These are phyloP conservation scores for Pachysolen tannophilus DNA, from an alignment of 805 yeast genomes.

Conservation along the genomic window DNA sequence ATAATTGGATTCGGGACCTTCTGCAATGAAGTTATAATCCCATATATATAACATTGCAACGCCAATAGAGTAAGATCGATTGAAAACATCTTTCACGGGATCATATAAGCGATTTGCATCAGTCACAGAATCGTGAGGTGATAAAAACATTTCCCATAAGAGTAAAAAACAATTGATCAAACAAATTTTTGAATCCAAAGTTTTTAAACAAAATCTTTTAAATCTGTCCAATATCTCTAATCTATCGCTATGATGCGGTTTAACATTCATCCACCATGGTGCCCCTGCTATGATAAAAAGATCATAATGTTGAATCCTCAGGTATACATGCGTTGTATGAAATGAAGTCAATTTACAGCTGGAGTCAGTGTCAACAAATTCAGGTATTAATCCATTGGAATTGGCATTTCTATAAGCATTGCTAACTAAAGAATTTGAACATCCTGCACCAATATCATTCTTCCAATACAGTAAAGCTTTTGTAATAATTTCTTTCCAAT, in stretches of 20 bases:
- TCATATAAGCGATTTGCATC: constrained; percentile 38
- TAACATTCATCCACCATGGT: constrained; percentile 70
- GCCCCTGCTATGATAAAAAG: constrained; percentile 76
- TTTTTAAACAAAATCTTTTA: constrained; percentile 43
- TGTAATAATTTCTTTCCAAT: constrained; percentile 67
- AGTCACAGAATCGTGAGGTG: constrained; percentile 36
- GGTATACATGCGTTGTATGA: constrained; percentile 65
- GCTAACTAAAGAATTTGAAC: constrained; percentile 20
- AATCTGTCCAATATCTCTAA: constrained; percentile 35
- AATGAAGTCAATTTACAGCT: constrained; percentile 60
- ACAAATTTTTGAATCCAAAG: constrained; percentile 40
- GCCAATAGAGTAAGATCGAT: constrained; percentile 33
- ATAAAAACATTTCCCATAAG: constrained; percentile 52
- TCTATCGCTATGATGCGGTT: constrained; percentile 43
- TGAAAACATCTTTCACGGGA: constrained; percentile 43
- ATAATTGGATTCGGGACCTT: constrained; percentile 36
- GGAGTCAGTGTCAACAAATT: constrained; percentile 28
- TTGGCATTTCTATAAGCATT: neutral
- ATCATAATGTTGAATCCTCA: constrained; percentile 71
- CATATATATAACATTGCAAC: constrained; percentile 38
- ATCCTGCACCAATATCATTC: constrained; percentile 29
- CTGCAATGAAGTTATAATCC: constrained; percentile 39
- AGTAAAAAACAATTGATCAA: constrained; percentile 55
- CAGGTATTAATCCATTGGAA: constrained; percentile 13
- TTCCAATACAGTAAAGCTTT: constrained; percentile 69